Base-by-base conservation (phyloP, 495 filamentous ascomycete genomes). In the Penicillium fimorum region DNA sequence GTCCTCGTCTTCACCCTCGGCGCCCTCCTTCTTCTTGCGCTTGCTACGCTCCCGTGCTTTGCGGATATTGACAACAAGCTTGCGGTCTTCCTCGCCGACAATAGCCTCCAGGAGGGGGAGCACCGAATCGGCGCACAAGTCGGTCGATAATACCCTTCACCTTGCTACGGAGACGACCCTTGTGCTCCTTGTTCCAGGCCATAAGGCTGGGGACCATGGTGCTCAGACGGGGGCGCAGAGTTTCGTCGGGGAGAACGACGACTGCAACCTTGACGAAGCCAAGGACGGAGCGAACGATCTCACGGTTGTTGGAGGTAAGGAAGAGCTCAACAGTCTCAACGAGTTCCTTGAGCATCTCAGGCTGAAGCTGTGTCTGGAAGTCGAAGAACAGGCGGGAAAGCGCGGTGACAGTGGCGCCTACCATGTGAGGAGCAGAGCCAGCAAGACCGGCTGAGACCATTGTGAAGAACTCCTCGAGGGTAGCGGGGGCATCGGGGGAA, bases 371-470 rank as follows among this genome's bases (percentile, higher is more conserved):
- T 10, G 66, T 67, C 47, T 83, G 81, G 79, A 96, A 97, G 59
- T 96, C 88, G 71, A 92, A 97, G 30, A 98, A 85, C 24, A 96
- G 83, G 6, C 95, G 83, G 1, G 92, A 92, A 40, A 97, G 77
- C 4, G 95, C 94, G 9, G 91, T 96, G 67, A 98, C 92, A 10
- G 87, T 89, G 5, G 94, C 94, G 8, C 89, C 92, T 56, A 97
- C 87, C 90, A 96, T 96, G 74, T 97, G 94, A 37, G 94, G 92
- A 17, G 91, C 89, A 56, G 80, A 84, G 41, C 91, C 93, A 2
- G 93, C 94, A 30, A 98, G 83, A 70, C 95, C 94, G 20, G 94
- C 95, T 46, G 89, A 92, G 32, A 98, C 87, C 93, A 98, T 98
- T 40, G 92, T 96, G 80, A 97, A 90, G 71, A 95, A 97, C 68